Conservation (phyloP, 2,329 filamentous ascomycete species). For the Calonectria hawksworthii region DNA sequence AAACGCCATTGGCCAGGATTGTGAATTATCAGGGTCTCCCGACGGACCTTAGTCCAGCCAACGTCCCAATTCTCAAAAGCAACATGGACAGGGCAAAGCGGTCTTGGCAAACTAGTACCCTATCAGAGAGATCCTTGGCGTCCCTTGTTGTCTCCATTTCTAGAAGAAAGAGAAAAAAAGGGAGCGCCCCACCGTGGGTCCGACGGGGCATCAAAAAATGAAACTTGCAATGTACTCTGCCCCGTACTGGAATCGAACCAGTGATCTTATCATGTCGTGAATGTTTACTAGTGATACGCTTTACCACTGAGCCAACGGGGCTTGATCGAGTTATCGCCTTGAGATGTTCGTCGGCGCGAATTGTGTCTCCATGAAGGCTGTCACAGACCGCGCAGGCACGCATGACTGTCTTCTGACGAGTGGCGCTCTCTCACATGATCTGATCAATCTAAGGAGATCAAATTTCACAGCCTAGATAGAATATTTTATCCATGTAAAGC, state of each 20-base stretch:
- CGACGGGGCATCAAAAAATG: background rate
- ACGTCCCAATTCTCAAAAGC: too few relatives aligned
- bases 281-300: constrained; percentile 2
- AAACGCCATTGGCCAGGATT: background rate
- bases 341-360: background rate
- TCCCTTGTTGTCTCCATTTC: background rate
- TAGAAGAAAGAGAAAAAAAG: background rate
- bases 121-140: background rate
- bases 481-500: background rate
- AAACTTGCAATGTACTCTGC: background rate
- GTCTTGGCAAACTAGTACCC: too few relatives aligned
- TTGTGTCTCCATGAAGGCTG: background rate
- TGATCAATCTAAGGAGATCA: background rate
- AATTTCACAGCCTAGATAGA: background rate
- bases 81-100: too few relatives aligned
- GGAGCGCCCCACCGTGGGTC: background rate
- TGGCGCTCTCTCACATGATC: background rate
- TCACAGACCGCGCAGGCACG: background rate
- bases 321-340: background rate
- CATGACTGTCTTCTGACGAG: background rate
- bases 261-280: constrained; percentile 4
- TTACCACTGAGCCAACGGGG: constrained; percentile 14
- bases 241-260: constrained; percentile 14
- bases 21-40: background rate
- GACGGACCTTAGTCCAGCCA: too few relatives aligned